A percentile compares a stretch with the other conserved stretches of the same genome.
phyloP scores from a whole-genome alignment of 805 yeast species.

The Kuraishia piskuri region DNA sequence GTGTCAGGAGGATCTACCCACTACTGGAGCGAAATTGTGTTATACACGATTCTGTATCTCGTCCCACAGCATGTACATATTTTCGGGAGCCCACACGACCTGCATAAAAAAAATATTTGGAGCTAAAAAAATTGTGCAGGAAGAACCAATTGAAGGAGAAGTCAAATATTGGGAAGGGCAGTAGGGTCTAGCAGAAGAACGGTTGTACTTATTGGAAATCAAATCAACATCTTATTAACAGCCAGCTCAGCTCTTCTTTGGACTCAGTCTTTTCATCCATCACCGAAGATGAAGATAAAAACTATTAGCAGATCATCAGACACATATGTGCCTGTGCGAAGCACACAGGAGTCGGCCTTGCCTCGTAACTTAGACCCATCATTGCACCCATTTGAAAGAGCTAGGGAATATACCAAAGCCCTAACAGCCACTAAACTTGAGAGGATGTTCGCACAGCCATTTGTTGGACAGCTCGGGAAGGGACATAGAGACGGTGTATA shows the following conservation, averaged over 20 bases:
- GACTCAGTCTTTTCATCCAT: too few relatives aligned
- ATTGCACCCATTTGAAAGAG: conserved; percentile 93
- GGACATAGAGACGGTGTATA: conserved; percentile 97
- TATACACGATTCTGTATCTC: too few relatives aligned
- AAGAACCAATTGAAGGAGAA: too few relatives aligned
- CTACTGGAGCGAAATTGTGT: too few relatives aligned
- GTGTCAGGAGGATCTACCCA: too few relatives aligned
- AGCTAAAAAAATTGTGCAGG: background rate
- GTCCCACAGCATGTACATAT: too few relatives aligned
- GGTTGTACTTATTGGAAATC: too few relatives aligned
- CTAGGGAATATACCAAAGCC: conserved; percentile 93
- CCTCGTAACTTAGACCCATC: conserved; percentile 92
- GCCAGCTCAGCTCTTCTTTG: too few relatives aligned
- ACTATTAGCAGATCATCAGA: conserved; percentile 88
- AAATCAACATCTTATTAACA: too few relatives aligned
- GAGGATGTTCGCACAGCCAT: conserved; percentile 96
- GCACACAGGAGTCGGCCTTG: conserved; percentile 77
- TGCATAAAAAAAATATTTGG: background rate
- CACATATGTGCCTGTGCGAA: conserved; percentile 84
- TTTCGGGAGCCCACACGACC: background rate
- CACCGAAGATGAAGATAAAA: conserved; percentile 61
- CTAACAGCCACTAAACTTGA: conserved; percentile 92
- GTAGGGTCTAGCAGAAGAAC: too few relatives aligned
- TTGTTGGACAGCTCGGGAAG: conserved; percentile 86
- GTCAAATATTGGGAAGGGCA: too few relatives aligned